Conservation (phyloP, 2,329 filamentous ascomycete genomes). For the Cadophora sp. region DNA sequence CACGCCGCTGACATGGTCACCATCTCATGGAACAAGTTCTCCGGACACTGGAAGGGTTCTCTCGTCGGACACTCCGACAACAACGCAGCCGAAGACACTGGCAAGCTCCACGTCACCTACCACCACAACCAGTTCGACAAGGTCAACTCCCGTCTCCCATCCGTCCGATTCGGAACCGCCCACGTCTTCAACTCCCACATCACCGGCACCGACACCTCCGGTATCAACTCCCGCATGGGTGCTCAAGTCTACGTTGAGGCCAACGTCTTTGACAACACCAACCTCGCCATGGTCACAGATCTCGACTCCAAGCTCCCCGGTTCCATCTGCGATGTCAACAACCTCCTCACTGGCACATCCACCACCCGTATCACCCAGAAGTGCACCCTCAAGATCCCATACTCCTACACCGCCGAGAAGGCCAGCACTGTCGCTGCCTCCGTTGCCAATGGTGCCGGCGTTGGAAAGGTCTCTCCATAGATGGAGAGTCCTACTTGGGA, state of each 20-base stretch:
- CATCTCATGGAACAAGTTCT: slow-evolving; percentile 25
- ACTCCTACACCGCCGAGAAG: slow-evolving; percentile 17
- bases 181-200: slow-evolving; percentile 20
- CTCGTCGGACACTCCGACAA: slow-evolving; percentile 23
- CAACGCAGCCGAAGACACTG: slow-evolving; percentile 22
- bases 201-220: slow-evolving; percentile 14
- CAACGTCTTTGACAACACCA: slow-evolving; percentile 16
- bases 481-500: neutral
- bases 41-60: slow-evolving; percentile 22
- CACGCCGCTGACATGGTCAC: slow-evolving; percentile 20
- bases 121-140: slow-evolving; percentile 23
- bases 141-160: slow-evolving; percentile 24
- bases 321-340: slow-evolving; percentile 15
- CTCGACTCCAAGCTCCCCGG: slow-evolving; percentile 13
- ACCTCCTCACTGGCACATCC: slow-evolving; percentile 17
- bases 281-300: slow-evolving; percentile 21
- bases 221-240: slow-evolving; percentile 24
- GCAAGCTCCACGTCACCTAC: slow-evolving; percentile 23
- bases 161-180: slow-evolving; percentile 22
- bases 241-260: slow-evolving; percentile 23
- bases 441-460: slow-evolving; percentile 10
- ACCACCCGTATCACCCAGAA: slow-evolving; percentile 17
- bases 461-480: slow-evolving; percentile 18
- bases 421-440: slow-evolving; percentile 13
- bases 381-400: slow-evolving; percentile 20